phyloP scores from a whole-genome alignment of 2,329 filamentous ascomycete species.

The Ceratocystiopsis minuta region DNA sequence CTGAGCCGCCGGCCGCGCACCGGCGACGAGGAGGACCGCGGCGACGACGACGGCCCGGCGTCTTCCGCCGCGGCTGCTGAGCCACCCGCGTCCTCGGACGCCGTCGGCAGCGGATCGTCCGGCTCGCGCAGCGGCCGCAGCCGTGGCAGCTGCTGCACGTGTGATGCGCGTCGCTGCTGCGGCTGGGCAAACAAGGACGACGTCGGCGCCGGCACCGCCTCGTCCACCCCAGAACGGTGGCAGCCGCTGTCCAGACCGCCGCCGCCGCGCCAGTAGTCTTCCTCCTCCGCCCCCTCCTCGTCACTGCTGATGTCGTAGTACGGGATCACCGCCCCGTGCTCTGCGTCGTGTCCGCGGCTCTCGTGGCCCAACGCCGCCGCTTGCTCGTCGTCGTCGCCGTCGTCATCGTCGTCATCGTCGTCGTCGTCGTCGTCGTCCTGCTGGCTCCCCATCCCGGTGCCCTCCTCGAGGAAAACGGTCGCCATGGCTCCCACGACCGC shows the following conservation, averaged over 20 bases:
- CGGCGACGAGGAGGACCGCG: no score
- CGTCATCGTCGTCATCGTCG: neutral
- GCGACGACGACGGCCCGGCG: no score
- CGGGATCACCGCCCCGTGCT: no score
- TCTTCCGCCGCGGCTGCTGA: no score
- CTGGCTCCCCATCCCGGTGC: conserved; percentile 20
- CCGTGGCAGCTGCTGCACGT: no score
- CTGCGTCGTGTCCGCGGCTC: no score
- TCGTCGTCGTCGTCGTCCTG: conserved; percentile 11
- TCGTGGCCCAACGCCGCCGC: no score
- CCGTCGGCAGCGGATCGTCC: no score
- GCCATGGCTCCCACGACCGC: conserved; percentile 50
- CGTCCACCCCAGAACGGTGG: no score
- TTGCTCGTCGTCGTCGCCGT: neutral
- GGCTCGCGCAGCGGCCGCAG: neutral
- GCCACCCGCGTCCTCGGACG: no score
- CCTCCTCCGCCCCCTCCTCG: conserved; percentile 1
- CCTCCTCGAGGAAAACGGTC: conserved; percentile 55
- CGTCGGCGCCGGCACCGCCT: neutral
- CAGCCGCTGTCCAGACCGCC: neutral
- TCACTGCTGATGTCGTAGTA: conserved; percentile 10
- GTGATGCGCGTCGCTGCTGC: no score
- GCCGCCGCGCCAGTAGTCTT: neutral
- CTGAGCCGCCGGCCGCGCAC: no score
- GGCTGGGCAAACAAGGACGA: neutral